These are phyloP conservation scores for Aspergillus oerlinghausenensis DNA, from an alignment of 2,329 filamentous ascomycete genomes.

Conservation along the genomic window DNA sequence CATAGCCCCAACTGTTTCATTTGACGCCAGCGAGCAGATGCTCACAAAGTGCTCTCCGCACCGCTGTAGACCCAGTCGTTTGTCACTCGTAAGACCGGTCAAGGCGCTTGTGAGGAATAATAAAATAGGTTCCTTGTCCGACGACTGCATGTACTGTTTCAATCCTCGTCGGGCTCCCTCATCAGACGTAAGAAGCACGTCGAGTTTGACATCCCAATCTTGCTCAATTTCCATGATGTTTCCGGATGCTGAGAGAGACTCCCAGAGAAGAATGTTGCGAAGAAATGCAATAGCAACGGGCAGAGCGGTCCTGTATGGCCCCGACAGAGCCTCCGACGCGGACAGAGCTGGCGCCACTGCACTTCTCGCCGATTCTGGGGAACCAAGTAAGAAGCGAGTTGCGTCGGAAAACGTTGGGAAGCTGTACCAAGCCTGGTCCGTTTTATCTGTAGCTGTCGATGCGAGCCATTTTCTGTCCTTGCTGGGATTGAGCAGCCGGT, in stretches of 20 bases:
- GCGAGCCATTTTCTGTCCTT: slow-evolving; percentile 40
- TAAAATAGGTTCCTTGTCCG: slow-evolving; percentile 35
- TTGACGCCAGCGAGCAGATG: slow-evolving; percentile 52
- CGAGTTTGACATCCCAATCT: slow-evolving; percentile 79
- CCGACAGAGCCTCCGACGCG: slow-evolving; percentile 22
- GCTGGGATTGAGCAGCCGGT: slow-evolving; percentile 55
- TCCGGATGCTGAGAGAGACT: slow-evolving; percentile 47
- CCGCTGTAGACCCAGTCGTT: slow-evolving; percentile 39
- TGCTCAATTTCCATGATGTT: slow-evolving; percentile 58
- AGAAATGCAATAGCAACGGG: slow-evolving; percentile 67
- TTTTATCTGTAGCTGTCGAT: slow-evolving; percentile 50
- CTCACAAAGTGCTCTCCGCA: slow-evolving; percentile 50
- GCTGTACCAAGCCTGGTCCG: slow-evolving; percentile 41
- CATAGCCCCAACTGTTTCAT: slow-evolving; percentile 49
- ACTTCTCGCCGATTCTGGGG: slow-evolving; percentile 12
- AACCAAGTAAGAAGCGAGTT: slow-evolving; percentile 28
- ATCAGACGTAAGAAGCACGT: slow-evolving; percentile 67
- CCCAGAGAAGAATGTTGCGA: slow-evolving; percentile 55
- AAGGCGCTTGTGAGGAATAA: slow-evolving; percentile 43
- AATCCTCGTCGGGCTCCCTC: slow-evolving; percentile 57
- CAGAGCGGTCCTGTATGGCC: slow-evolving; percentile 50
- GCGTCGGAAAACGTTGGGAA: slow-evolving; percentile 38
- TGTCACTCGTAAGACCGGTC: slow-evolving; percentile 39
- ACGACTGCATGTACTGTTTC: slow-evolving; percentile 30
- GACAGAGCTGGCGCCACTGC: slow-evolving; percentile 36